Percentiles rank a stretch among this genome's conserved stretches.
These are phyloP conservation scores for Collybia mongolica DNA, from an alignment of 768 basidiomycete species.

Conservation along the genomic window DNA sequence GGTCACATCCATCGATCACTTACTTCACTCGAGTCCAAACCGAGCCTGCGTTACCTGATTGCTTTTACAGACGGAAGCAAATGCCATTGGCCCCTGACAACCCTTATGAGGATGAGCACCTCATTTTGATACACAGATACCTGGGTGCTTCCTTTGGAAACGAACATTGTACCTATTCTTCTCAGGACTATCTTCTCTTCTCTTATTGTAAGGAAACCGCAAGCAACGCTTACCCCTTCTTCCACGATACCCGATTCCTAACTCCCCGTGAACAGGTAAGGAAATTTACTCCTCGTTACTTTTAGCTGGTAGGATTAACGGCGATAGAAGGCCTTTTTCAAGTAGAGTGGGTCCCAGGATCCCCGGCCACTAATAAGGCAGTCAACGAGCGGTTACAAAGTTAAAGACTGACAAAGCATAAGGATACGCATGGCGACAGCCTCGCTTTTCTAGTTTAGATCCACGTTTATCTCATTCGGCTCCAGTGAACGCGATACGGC, in stretches of 20 bases:
- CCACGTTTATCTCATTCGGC: slow-evolving; percentile 1
- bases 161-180: not conserved
- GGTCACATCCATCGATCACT: slow-evolving; percentile 5
- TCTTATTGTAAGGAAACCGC: not conserved
- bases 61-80: not conserved
- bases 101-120: slow-evolving; percentile 2
- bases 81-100: slow-evolving; percentile 1
- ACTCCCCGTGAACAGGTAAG: slow-evolving; percentile 3
- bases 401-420: not conserved
- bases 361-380: not conserved
- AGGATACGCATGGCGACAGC: slow-evolving; percentile 2
- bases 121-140: slow-evolving; percentile 1
- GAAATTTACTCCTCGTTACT: slow-evolving; percentile 5
- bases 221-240: not conserved
- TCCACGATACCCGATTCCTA: not conserved
- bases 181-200: slow-evolving; percentile 1
- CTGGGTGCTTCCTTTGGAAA: not conserved
- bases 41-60: not conserved
- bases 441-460: slow-evolving; percentile 7
- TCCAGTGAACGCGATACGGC: not conserved
- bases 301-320: slow-evolving; percentile 3
- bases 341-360: not conserved
- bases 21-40: not conserved
- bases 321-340: slow-evolving; percentile 4
- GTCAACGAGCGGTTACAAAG: slow-evolving; percentile 1